These are phyloP conservation scores for Apiospora phragmitis DNA, from an alignment of 2,329 filamentous ascomycete species.

Conservation along the genomic window DNA sequence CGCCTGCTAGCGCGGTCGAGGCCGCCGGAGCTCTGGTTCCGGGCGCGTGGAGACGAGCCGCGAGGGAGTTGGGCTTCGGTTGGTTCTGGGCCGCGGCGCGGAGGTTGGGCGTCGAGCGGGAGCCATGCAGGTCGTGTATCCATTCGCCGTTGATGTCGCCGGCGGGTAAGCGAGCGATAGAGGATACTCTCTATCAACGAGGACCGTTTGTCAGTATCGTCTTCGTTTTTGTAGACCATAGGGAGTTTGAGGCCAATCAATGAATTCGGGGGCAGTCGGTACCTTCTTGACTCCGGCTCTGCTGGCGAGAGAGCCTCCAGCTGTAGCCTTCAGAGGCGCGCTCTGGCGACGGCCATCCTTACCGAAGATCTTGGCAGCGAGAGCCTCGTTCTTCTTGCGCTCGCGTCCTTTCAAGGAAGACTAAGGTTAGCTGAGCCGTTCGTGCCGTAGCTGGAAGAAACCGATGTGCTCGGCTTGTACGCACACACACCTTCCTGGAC, in stretches of 20 bases:
- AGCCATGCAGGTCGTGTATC: constrained; percentile 68
- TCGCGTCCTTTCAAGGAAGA: constrained; percentile 52
- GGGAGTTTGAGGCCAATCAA: constrained; percentile 1
- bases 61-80: constrained; percentile 41
- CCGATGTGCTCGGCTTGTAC: not conserved
- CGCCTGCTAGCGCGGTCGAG: constrained; percentile 27
- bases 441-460: not conserved
- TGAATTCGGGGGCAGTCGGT: constrained; percentile 18
- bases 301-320: constrained; percentile 64
- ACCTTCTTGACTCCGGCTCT: constrained; percentile 75
- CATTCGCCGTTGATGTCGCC: constrained; percentile 67
- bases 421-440: not conserved
- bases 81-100: constrained; percentile 39
- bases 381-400: constrained; percentile 68
- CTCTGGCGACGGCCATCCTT: constrained; percentile 57
- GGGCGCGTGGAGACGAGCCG: constrained; percentile 46
- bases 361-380: constrained; percentile 73
- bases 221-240: constrained; percentile 19
- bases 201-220: constrained; percentile 18
- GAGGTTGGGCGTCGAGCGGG: constrained; percentile 42
- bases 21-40: constrained; percentile 31
- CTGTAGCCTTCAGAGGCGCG: constrained; percentile 49
- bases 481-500: constrained; percentile 48
- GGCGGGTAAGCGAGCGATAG: constrained; percentile 36
- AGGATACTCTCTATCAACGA: constrained; percentile 33